Conservation (phyloP, 371 early-diverging fungal species). For the Mucor piriformis region DNA sequence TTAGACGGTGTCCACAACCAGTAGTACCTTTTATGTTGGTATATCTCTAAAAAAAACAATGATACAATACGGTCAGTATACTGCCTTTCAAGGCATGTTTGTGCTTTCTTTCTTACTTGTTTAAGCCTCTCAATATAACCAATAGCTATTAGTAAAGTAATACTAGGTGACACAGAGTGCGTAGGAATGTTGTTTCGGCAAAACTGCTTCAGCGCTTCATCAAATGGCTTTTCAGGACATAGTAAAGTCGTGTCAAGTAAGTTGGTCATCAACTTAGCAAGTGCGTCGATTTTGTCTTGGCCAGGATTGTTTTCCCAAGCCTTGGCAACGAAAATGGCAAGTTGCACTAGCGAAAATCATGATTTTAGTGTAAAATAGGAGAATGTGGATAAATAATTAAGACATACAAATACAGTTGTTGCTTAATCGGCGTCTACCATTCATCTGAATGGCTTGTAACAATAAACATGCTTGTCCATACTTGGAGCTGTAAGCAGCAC, state of each 20-base stretch:
- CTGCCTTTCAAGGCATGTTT: too few relatives aligned
- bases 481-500: constrained; percentile 16
- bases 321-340: constrained; percentile 26
- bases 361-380: background rate
- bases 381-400: constrained; percentile 3
- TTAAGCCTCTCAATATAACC: constrained; percentile 31
- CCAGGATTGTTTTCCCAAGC: constrained; percentile 25
- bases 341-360: constrained; percentile 20
- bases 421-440: constrained; percentile 25
- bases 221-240: constrained; percentile 19
- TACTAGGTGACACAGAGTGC: constrained; percentile 31
- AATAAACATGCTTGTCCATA: constrained; percentile 33
- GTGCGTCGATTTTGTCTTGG: constrained; percentile 12
- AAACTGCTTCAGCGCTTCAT: constrained; percentile 28
- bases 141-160: constrained; percentile 30
- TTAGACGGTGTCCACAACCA: constrained; percentile 31
- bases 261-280: constrained; percentile 26
- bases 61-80: too few relatives aligned
- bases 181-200: constrained; percentile 21
- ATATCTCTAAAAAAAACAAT: constrained; percentile 21
- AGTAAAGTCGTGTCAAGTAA: constrained; percentile 24
- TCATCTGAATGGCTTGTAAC: constrained; percentile 35
- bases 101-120: constrained; percentile 13
- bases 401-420: constrained; percentile 25
- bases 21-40: constrained; percentile 28